Evolutionary conservation across 2,329 filamentous ascomycete species (phyloP).

Genomic region (Sphaerulina vaccinii): DNA sequence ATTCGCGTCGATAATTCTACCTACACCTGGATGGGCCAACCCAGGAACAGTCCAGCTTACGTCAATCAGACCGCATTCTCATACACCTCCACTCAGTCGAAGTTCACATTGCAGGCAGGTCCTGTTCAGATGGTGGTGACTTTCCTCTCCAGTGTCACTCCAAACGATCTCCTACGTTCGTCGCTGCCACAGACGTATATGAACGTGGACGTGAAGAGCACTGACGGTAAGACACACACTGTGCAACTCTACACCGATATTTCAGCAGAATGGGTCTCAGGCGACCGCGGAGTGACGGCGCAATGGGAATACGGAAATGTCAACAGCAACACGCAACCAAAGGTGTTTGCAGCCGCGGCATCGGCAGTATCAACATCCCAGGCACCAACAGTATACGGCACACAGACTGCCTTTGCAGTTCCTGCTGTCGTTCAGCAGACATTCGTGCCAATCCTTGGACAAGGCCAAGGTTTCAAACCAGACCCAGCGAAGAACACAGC

Average conservation of each 20-base stretch:
- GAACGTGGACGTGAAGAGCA: constrained; percentile 59
- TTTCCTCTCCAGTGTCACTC: constrained; percentile 15
- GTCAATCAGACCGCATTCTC: constrained; percentile 63
- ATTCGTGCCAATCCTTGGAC: constrained; percentile 13
- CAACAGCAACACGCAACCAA: constrained; percentile 9
- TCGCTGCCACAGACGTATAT: constrained; percentile 71
- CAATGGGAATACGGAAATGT: constrained; percentile 57
- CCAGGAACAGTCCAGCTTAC: constrained; percentile 42
- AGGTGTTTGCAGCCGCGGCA: not conserved
- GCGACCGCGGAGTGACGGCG: constrained; percentile 54
- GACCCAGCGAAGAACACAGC: constrained; percentile 5
- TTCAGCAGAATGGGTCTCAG: constrained; percentile 69
- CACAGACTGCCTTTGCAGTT: constrained; percentile 20
- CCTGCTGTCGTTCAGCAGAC: constrained; percentile 14
- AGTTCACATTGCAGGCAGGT: constrained; percentile 59
- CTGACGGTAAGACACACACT: constrained; percentile 61
- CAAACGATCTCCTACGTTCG: constrained; percentile 42
- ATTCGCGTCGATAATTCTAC: constrained; percentile 64
- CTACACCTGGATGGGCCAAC: constrained; percentile 44
- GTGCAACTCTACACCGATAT: constrained; percentile 73
- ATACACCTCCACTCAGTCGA: constrained; percentile 70
- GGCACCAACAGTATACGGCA: constrained; percentile 18
- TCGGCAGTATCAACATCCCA: constrained; percentile 11
- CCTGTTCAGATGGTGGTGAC: constrained; percentile 21
- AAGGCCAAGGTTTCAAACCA: constrained; percentile 10